These are phyloP conservation scores for Naumovozyma castellii DNA, from an alignment of 805 yeast species.

Conservation along the genomic window DNA sequence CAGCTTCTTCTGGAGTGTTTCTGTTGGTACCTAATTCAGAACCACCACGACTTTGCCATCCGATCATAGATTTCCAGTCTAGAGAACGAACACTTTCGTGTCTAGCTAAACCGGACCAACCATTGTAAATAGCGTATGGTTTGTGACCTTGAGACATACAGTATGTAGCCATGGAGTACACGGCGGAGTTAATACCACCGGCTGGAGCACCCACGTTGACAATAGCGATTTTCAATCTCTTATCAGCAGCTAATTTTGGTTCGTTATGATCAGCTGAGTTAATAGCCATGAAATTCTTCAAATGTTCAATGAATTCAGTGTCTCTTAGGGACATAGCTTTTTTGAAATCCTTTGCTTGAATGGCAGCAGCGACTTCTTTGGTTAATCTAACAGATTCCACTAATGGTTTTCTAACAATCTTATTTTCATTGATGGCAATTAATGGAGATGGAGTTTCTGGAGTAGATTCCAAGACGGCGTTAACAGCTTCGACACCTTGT, in stretches of 20 bases:
- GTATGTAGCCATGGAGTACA: constrained; percentile 62
- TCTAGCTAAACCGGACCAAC: constrained; percentile 60
- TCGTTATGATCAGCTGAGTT: constrained; percentile 59
- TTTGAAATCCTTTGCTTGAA: constrained; percentile 54
- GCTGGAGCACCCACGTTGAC: constrained; percentile 76
- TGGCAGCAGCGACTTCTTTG: constrained; percentile 62
- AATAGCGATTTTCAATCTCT: constrained; percentile 56
- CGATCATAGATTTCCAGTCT: constrained; percentile 60
- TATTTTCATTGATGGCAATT: constrained; percentile 65
- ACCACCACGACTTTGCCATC: constrained; percentile 70
- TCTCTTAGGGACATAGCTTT: constrained; percentile 66
- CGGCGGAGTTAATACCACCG: constrained; percentile 71
- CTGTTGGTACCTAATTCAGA: constrained; percentile 78
- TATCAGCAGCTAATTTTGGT: constrained; percentile 44
- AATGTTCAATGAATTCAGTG: constrained; percentile 57
- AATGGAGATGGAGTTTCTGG: constrained; percentile 72
- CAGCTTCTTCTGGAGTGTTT: constrained; percentile 52
- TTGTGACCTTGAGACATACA: constrained; percentile 69
- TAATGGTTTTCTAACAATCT: constrained; percentile 56
- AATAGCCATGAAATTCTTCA: constrained; percentile 52
- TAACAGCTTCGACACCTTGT: constrained; percentile 77
- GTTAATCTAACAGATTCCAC: constrained; percentile 68
- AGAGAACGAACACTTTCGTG: constrained; percentile 52
- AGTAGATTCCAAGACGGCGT: constrained; percentile 57
- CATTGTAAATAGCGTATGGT: constrained; percentile 63